These are phyloP conservation scores for Aspergillus melleus DNA, from an alignment of 2,329 filamentous ascomycete genomes.

Conservation along the genomic window DNA sequence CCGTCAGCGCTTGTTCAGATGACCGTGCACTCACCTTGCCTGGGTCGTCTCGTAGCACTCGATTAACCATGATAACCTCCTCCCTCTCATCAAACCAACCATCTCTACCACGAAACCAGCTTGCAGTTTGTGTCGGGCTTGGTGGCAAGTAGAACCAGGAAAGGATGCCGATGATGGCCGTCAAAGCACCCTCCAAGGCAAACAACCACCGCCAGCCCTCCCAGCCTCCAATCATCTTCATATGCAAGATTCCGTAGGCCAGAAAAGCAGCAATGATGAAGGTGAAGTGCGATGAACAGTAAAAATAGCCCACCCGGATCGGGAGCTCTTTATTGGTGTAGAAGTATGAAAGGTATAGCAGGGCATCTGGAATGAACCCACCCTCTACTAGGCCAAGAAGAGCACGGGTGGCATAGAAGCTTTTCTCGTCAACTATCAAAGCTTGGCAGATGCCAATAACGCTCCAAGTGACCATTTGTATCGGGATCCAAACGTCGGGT, in stretches of 20 bases:
- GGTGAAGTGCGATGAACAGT: not conserved
- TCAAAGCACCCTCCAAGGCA: conserved; percentile 29
- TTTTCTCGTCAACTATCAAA: conserved; percentile 50
- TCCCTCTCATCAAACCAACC: conserved; percentile 63
- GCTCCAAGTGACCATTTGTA: conserved; percentile 56
- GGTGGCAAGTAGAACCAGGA: conserved; percentile 41
- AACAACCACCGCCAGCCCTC: not conserved
- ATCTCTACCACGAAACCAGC: conserved; percentile 57
- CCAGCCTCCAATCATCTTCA: not conserved
- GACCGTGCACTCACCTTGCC: conserved; percentile 26
- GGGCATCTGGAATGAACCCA: conserved; percentile 55
- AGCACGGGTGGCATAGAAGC: conserved; percentile 53
- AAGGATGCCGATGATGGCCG: conserved; percentile 57
- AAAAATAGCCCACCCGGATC: not conserved
- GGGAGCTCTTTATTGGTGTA: not conserved
- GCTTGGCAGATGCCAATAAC: conserved; percentile 57
- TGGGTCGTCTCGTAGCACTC: conserved; percentile 48
- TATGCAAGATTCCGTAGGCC: not conserved
- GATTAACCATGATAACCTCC: conserved; percentile 42
- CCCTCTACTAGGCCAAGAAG: conserved; percentile 56
- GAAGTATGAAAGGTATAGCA: not conserved
- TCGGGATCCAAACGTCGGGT: conserved; percentile 55
- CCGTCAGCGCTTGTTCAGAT: too few relatives aligned
- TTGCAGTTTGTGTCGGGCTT: conserved; percentile 58
- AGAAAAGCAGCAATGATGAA: not conserved